phyloP scores from a whole-genome alignment of 495 filamentous ascomycete species.

The Collariella sp. region DNA sequence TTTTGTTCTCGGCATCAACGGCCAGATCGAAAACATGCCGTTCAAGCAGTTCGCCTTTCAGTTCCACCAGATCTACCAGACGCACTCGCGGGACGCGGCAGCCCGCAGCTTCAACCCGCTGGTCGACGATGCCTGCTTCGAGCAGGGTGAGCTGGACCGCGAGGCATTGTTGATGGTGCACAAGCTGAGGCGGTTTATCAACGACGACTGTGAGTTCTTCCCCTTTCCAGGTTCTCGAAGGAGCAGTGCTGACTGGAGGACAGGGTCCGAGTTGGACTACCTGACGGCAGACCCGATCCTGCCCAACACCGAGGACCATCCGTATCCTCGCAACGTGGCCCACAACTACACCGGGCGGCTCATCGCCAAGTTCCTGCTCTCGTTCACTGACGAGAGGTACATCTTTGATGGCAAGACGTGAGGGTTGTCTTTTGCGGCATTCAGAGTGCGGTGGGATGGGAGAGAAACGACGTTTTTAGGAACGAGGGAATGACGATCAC shows the following conservation, averaged over 20 bases:
- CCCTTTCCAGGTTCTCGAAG: not conserved
- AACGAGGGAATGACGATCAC: not conserved
- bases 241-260: conserved; percentile 7
- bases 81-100: conserved; percentile 35
- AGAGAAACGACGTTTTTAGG: not conserved
- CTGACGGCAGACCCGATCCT: conserved; percentile 38
- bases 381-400: conserved; percentile 39
- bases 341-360: conserved; percentile 43
- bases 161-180: conserved; percentile 35
- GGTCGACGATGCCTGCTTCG: conserved; percentile 27
- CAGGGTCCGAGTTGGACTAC: conserved; percentile 42
- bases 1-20: conserved; percentile 34
- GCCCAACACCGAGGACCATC: conserved; percentile 34
- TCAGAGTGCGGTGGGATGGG: not conserved
- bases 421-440: not conserved
- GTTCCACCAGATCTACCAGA: conserved; percentile 48
- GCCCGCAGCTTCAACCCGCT: conserved; percentile 40
- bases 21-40: conserved; percentile 42
- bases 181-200: conserved; percentile 31
- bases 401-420: conserved; percentile 17
- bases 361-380: conserved; percentile 41
- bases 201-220: conserved; percentile 32
- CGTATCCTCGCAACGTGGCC: conserved; percentile 36
- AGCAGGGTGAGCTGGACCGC: conserved; percentile 31
- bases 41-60: conserved; percentile 45